phyloP scores from a whole-genome alignment of 129 eudicot species.

The Helichrysum umbraculigerum region DNA sequence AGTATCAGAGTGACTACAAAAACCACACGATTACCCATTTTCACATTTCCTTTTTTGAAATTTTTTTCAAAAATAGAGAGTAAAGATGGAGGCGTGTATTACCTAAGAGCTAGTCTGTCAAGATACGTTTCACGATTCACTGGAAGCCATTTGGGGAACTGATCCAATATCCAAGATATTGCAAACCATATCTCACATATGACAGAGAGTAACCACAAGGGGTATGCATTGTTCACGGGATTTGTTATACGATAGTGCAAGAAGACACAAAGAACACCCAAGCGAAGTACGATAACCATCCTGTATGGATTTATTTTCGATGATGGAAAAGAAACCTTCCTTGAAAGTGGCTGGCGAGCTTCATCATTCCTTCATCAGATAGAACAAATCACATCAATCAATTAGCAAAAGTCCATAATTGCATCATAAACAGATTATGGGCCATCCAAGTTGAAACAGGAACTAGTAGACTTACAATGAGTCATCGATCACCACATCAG shows the following conservation, averaged over 20 bases:
- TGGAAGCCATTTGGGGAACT: slow-evolving; percentile 99
- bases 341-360: slow-evolving; percentile 95
- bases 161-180: slow-evolving; percentile 97
- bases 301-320: slow-evolving; percentile 95
- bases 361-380: slow-evolving; percentile 79
- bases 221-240: slow-evolving; percentile 80
- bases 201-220: slow-evolving; percentile 90
- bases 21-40: no score
- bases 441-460: slow-evolving; percentile 1
- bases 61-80: not conserved
- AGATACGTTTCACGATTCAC: slow-evolving; percentile 95
- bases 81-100: not conserved
- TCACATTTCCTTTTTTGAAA: no score
- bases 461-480: slow-evolving; percentile 54
- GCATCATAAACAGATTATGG: not conserved
- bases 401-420: not conserved
- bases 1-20: not conserved
- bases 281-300: slow-evolving; percentile 89
- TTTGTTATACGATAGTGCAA: slow-evolving; percentile 91
- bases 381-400: slow-evolving; percentile 27
- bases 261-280: slow-evolving; percentile 73
- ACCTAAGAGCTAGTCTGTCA: slow-evolving; percentile 90
- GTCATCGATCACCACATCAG: slow-evolving; percentile 74
- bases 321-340: slow-evolving; percentile 94
- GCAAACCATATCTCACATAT: slow-evolving; percentile 99